Evolutionary conservation across 805 yeast species (phyloP).

Genomic region (Sugiyamaella marilandica): DNA sequence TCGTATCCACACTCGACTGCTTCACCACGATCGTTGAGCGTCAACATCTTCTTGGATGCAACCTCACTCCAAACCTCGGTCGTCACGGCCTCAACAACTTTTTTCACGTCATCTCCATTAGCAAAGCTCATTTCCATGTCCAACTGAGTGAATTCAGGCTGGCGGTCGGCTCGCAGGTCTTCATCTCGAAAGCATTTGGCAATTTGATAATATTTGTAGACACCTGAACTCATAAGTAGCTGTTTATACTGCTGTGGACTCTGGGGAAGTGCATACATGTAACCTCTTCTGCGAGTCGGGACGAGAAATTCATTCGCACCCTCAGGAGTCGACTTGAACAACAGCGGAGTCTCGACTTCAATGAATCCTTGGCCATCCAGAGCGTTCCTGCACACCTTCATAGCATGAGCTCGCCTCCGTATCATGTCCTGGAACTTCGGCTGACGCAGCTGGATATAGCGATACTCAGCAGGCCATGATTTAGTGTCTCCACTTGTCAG

Average conservation of each 20-base stretch:
- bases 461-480: conserved; percentile 70
- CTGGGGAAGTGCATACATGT: conserved; percentile 89
- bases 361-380: conserved; percentile 47
- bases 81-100: conserved; percentile 50
- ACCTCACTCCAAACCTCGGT: conserved; percentile 49
- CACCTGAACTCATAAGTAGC: conserved; percentile 89
- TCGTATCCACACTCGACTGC: neutral
- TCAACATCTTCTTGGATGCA: conserved; percentile 32
- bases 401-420: conserved; percentile 33
- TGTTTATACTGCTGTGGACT: conserved; percentile 98
- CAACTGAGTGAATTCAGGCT: conserved; percentile 97
- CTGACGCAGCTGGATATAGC: conserved; percentile 74
- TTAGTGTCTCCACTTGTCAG: conserved; percentile 54
- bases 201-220: conserved; percentile 78
- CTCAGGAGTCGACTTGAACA: conserved; percentile 95
- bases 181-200: conserved; percentile 97
- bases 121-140: conserved; percentile 93
- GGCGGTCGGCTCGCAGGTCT: conserved; percentile 89
- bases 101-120: conserved; percentile 58
- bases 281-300: conserved; percentile 64
- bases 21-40: conserved; percentile 23
- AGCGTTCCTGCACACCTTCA: conserved; percentile 34
- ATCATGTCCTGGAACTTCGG: conserved; percentile 28
- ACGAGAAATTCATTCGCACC: conserved; percentile 96
- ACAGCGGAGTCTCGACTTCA: conserved; percentile 87